Percentiles rank a stretch among this genome's conserved stretches.
Evolutionary conservation across 176 grass and related monocot species (phyloP).

Genomic region (Areca catechu): DNA sequence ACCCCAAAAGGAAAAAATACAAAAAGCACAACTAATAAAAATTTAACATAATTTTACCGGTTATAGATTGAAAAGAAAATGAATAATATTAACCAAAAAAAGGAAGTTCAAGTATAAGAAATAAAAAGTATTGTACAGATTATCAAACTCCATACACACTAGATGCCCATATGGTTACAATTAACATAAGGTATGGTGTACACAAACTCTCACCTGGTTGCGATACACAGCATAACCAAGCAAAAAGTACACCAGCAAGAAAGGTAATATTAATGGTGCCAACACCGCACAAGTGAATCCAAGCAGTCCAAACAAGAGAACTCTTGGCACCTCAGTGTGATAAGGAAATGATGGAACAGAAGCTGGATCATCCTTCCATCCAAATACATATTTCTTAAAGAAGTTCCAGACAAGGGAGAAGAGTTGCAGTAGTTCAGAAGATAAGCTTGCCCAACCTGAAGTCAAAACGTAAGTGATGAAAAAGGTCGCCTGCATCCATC

Average conservation of each 20-base stretch:
- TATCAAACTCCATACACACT: too few relatives aligned
- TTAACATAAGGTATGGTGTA: neutral
- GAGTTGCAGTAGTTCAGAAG: constrained; percentile 81
- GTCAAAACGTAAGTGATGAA: constrained; percentile 91
- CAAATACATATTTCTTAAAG: constrained; percentile 56
- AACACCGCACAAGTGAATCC: constrained; percentile 86
- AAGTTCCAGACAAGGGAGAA: constrained; percentile 69
- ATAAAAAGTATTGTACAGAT: too few relatives aligned
- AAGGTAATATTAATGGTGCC: constrained; percentile 84
- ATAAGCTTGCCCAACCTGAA: constrained; percentile 92
- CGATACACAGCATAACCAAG: constrained; percentile 81
- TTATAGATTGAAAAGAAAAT: too few relatives aligned
- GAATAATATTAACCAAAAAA: too few relatives aligned
- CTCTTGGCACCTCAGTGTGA: constrained; percentile 83
- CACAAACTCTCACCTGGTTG: constrained; percentile 59
- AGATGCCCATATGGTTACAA: too few relatives aligned
- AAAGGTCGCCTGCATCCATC: constrained; percentile 67
- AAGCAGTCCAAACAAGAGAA: constrained; percentile 71
- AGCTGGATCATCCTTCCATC: constrained; percentile 39
- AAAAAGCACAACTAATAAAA: too few relatives aligned
- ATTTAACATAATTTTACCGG: too few relatives aligned
- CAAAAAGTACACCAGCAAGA: constrained; percentile 82
- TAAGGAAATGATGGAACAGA: constrained; percentile 64
- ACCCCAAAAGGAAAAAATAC: too few relatives aligned
- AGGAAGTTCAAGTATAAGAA: too few relatives aligned